Evolutionary conservation across 2,329 filamentous ascomycete species (phyloP), one percentile per base, ranked within the genome.

Genomic region (Botrytis squamosa): DNA sequence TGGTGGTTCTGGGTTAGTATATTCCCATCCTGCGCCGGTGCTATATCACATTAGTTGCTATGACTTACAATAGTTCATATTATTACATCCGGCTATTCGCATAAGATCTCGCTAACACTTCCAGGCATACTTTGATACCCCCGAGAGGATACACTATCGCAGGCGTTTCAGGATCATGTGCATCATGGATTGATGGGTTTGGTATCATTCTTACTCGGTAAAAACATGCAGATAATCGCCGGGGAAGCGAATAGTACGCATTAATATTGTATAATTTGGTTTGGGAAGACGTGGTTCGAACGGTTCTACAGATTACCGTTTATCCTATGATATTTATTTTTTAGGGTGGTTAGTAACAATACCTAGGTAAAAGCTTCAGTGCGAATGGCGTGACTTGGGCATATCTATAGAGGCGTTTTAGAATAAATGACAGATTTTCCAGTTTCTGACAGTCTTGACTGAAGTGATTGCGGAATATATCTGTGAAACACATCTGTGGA

Each of bases 81-180:
- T 22, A 16, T 69, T 38, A 20, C n/a, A 33, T 42, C 18, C 42
- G 66, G 18, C 10, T 33, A 59, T 40, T 38, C 18, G 14, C 25
- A 49, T 44, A 16, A 20, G 20, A 33, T 33, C 40, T 69, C 33
- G 49, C 70, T 72, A 40, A 72, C 38, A 59, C 42, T 49, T 25
- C 33, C 78, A 98, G 95, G 76, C 92, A 95, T 82, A 96, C 91
- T 49, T 86, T 99, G 75, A 93, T 98, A 78, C 94, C 95, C 70
- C 96, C 96, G 18, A 88, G 92, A 77, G 95, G 95, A 67, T 98
- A 96, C 84, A 93, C 87, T 77, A 91, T 98, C 80, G 95, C 93
- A 75, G 96, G 96, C 74, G 87, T 98, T 76, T 92, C 93, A 18
- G 96, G 96, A 73, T 93, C 92, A 70, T 93, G 90, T 80, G 94